Percentiles rank a stretch among this genome's conserved stretches.
phyloP scores from a whole-genome alignment of 768 basidiomycete genomes.

The Sporobolomyces pararoseus region DNA sequence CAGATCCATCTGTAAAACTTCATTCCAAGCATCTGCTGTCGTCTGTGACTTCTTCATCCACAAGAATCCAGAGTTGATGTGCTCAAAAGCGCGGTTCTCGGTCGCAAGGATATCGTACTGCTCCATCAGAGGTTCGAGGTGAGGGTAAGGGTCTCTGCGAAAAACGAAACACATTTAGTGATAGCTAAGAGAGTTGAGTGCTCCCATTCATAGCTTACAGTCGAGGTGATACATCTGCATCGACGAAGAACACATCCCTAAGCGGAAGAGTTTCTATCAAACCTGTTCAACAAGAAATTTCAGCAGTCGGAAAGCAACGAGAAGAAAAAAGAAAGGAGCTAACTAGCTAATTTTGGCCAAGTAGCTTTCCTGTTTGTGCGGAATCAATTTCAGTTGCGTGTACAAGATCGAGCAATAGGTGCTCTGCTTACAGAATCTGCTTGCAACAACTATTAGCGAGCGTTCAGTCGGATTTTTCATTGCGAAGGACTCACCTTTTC shows the following conservation, averaged over 20 bases:
- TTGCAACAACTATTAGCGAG: not conserved
- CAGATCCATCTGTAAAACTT: conserved; percentile 23
- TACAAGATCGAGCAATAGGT: not conserved
- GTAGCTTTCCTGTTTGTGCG: conserved; percentile 10
- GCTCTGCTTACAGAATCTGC: not conserved
- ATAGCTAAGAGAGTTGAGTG: not conserved
- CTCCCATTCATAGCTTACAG: conserved; percentile 12
- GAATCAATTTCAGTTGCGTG: too few relatives aligned
- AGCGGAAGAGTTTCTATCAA: conserved; percentile 27
- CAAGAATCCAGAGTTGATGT: conserved; percentile 34
- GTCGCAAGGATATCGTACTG: conserved; percentile 21
- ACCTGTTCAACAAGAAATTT: conserved; percentile 1
- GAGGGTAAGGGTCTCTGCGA: conserved; percentile 30
- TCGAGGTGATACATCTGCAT: conserved; percentile 25
- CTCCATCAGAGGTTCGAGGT: conserved; percentile 21
- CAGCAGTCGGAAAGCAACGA: not conserved
- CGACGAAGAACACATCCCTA: conserved; percentile 38
- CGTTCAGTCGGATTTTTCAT: not conserved
- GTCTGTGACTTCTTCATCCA: conserved; percentile 7
- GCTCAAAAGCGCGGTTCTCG: conserved; percentile 27
- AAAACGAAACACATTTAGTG: too few relatives aligned
- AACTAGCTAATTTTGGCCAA: conserved; percentile 36
- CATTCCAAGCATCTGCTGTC: conserved; percentile 17
- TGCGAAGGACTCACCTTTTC: conserved; percentile 4
- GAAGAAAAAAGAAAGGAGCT: not conserved